A percentile compares a stretch with the other conserved stretches of the same genome.
phyloP scores from a whole-genome alignment of 345 rosid genomes.

The Euclidium syriacum region DNA sequence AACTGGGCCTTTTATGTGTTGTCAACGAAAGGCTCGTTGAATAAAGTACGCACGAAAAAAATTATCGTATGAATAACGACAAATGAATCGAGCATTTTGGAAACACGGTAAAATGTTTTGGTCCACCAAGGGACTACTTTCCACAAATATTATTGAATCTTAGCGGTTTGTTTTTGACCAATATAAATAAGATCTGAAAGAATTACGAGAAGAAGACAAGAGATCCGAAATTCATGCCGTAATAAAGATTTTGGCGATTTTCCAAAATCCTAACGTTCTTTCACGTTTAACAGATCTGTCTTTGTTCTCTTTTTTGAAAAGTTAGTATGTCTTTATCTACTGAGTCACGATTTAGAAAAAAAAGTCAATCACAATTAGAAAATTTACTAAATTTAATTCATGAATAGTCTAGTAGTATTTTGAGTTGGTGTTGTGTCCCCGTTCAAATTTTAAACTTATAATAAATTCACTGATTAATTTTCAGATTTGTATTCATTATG shows the following conservation, averaged over 20 bases:
- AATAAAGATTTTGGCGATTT: background rate
- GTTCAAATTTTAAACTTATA: too few relatives aligned
- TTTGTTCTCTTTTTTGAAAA: background rate
- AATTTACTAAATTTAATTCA: background rate
- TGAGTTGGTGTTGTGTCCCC: too few relatives aligned
- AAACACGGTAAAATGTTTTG: too few relatives aligned
- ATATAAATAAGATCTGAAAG: background rate
- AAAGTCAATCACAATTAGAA: background rate
- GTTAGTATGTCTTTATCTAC: background rate
- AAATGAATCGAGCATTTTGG: too few relatives aligned
- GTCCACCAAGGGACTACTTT: too few relatives aligned
- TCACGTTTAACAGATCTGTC: constrained; percentile 9
- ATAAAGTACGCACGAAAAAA: too few relatives aligned
- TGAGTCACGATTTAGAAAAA: background rate
- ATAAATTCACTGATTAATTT: background rate
- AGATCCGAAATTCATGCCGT: background rate
- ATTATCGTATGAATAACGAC: too few relatives aligned
- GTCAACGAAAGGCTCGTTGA: background rate
- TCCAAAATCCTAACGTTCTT: background rate
- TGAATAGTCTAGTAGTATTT: too few relatives aligned
- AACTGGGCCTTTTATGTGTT: background rate
- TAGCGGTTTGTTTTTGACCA: background rate
- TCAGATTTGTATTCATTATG: background rate
- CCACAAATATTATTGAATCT: too few relatives aligned
- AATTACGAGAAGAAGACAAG: background rate